These are phyloP conservation scores for Panaeolus papilionaceus DNA, from an alignment of 768 basidiomycete genomes.

Conservation along the genomic window DNA sequence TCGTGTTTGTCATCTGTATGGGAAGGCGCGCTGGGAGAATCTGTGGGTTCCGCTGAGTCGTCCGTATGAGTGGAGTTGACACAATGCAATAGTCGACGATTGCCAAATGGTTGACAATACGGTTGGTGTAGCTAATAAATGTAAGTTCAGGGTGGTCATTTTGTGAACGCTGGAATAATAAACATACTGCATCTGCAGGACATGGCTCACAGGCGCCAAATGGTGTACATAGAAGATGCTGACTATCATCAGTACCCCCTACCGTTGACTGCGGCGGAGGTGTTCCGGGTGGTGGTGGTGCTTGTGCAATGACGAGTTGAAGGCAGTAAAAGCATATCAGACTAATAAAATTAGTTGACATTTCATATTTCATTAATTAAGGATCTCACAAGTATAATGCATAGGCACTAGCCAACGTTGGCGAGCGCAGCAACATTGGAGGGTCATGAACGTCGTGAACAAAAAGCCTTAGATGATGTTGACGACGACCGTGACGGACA, in stretches of 20 bases:
- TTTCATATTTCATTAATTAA: neutral
- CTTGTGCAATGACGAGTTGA: constrained; percentile 18
- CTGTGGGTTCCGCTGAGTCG: constrained; percentile 24
- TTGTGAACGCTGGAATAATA: constrained; percentile 13
- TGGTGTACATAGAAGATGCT: constrained; percentile 30
- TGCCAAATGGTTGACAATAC: constrained; percentile 96
- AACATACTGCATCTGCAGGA: constrained; percentile 65
- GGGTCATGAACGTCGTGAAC: constrained; percentile 40
- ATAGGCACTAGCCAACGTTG: constrained; percentile 36
- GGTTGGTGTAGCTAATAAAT: constrained; percentile 74
- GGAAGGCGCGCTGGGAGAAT: constrained; percentile 28
- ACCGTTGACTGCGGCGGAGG: constrained; percentile 21
- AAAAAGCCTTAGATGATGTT: constrained; percentile 16
- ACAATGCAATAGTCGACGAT: constrained; percentile 89
- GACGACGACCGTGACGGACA: constrained; percentile 17
- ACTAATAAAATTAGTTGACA: constrained; percentile 16
- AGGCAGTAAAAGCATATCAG: constrained; percentile 22
- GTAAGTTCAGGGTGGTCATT: constrained; percentile 8
- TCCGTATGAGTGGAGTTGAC: constrained; percentile 42
- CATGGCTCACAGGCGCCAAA: constrained; percentile 47
- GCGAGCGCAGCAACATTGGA: constrained; percentile 40
- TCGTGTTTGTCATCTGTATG: constrained; percentile 30
- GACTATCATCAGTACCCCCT: constrained; percentile 35
- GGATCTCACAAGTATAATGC: constrained; percentile 40
- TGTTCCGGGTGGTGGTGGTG: neutral